Conservation (phyloP, 805 yeast genomes). For the Candida peoriensis region DNA sequence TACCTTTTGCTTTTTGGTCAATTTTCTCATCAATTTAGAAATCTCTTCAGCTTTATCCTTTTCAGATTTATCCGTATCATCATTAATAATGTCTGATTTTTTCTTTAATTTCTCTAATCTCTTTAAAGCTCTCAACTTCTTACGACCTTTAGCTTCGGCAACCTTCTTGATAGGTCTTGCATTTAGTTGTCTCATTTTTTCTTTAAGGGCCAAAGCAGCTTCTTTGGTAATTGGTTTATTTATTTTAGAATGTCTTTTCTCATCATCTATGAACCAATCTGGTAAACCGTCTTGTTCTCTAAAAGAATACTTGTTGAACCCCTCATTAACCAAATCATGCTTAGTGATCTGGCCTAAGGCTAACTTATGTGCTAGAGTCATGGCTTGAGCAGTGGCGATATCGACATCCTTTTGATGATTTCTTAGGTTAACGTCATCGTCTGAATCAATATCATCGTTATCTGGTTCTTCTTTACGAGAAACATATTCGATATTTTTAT, state of each 20-base stretch:
- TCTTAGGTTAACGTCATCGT: conserved; percentile 40
- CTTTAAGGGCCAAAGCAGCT: conserved; percentile 73
- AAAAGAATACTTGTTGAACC: conserved; percentile 87
- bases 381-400: conserved; percentile 89
- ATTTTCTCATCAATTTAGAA: conserved; percentile 74
- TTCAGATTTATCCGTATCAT: conserved; percentile 82
- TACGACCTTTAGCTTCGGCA: conserved; percentile 95
- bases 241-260: conserved; percentile 77
- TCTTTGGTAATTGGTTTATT: conserved; percentile 94
- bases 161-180: conserved; percentile 99
- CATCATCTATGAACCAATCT: conserved; percentile 96
- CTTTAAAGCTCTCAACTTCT: conserved; percentile 86
- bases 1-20: conserved; percentile 61
- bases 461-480: conserved; percentile 33
- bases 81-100: conserved; percentile 89
- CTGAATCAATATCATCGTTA: conserved; percentile 41
- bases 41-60: conserved; percentile 94
- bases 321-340: conserved; percentile 86
- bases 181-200: conserved; percentile 73
- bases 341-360: conserved; percentile 85
- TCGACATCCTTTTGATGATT: conserved; percentile 64
- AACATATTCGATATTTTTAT: conserved; percentile 42
- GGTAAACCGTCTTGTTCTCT: conserved; percentile 89
- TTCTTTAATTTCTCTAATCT: conserved; percentile 84
- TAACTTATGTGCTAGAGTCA: conserved; percentile 95